phyloP scores from a whole-genome alignment of 1,284 basidiomycete species.

The Cystobasidium slooffiae region DNA sequence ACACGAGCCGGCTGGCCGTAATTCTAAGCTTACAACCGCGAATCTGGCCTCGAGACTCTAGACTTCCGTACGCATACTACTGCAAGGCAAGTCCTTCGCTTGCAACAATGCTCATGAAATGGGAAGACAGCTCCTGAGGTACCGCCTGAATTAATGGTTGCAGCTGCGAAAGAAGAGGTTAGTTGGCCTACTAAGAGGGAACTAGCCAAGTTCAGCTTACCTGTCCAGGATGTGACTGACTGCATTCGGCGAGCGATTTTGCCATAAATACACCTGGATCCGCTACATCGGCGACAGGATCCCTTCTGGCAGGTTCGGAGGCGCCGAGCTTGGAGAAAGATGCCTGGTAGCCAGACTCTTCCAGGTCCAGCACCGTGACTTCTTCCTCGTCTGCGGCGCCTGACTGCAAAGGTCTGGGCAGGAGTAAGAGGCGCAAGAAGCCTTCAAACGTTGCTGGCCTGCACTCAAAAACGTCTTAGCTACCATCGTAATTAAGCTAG shows the following conservation, averaged over 20 bases:
- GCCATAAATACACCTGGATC: slow-evolving; percentile 59
- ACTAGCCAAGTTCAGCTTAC: slow-evolving; percentile 49
- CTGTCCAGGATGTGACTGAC: slow-evolving; percentile 56
- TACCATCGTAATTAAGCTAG: slow-evolving; percentile 11
- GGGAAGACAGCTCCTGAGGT: slow-evolving; percentile 52
- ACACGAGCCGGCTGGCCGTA: no score
- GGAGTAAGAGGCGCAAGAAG: slow-evolving; percentile 75
- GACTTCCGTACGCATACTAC: background rate
- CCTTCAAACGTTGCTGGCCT: slow-evolving; percentile 74
- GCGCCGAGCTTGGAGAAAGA: slow-evolving; percentile 90
- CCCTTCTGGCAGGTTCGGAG: slow-evolving; percentile 61
- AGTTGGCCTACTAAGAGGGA: background rate
- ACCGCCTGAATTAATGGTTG: slow-evolving; percentile 55
- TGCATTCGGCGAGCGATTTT: slow-evolving; percentile 54
- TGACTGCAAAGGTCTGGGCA: slow-evolving; percentile 69
- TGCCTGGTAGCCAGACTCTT: slow-evolving; percentile 90
- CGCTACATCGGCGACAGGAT: slow-evolving; percentile 58
- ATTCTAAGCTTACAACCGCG: no score
- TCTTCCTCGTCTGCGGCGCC: slow-evolving; percentile 64
- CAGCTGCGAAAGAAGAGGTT: slow-evolving; percentile 44
- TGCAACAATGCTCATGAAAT: slow-evolving; percentile 55
- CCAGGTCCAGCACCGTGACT: slow-evolving; percentile 78
- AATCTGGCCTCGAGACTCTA: no score
- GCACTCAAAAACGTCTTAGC: slow-evolving; percentile 24
- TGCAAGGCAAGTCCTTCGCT: slow-evolving; percentile 29